phyloP scores from a whole-genome alignment of 2,329 filamentous ascomycete genomes.

The Pseudocercospora pini-densiflorae region DNA sequence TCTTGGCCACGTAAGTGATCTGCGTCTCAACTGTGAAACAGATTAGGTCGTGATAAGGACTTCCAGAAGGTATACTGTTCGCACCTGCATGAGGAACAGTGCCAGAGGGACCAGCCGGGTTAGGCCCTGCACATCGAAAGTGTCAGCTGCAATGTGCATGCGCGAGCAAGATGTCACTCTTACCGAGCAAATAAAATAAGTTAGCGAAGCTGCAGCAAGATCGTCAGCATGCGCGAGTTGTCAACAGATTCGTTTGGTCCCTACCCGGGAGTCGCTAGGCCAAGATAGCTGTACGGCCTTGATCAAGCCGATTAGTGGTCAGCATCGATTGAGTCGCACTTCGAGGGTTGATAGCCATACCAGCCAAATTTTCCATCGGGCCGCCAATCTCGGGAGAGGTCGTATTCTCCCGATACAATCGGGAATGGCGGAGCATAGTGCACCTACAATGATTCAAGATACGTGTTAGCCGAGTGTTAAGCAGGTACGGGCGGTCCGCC shows the following conservation, averaged over 20 bases:
- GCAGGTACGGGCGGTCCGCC: background rate
- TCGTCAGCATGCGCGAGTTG: background rate
- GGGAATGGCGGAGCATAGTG: conserved; percentile 41
- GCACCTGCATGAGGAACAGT: conserved; percentile 49
- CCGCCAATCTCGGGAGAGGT: conserved; percentile 36
- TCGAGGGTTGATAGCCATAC: background rate
- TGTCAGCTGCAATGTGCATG: background rate
- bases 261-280: conserved; percentile 28
- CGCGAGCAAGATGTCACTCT: background rate
- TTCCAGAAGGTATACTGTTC: background rate
- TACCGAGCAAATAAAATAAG: conserved; percentile 32
- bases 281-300: conserved; percentile 35
- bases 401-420: conserved; percentile 32
- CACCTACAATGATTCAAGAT: background rate
- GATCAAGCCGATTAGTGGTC: background rate
- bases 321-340: background rate
- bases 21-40: conserved; percentile 61
- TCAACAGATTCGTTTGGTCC: background rate
- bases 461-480: background rate
- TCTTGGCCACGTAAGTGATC: conserved; percentile 66
- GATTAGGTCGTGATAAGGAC: conserved; percentile 4
- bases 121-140: conserved; percentile 21
- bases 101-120: conserved; percentile 27
- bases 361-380: conserved; percentile 43
- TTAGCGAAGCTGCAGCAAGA: conserved; percentile 29